A percentile compares a stretch with the other conserved stretches of the same genome.
Evolutionary conservation across 331 rosid genomes (phyloP).

Genomic region (Stylosanthes scabra): DNA sequence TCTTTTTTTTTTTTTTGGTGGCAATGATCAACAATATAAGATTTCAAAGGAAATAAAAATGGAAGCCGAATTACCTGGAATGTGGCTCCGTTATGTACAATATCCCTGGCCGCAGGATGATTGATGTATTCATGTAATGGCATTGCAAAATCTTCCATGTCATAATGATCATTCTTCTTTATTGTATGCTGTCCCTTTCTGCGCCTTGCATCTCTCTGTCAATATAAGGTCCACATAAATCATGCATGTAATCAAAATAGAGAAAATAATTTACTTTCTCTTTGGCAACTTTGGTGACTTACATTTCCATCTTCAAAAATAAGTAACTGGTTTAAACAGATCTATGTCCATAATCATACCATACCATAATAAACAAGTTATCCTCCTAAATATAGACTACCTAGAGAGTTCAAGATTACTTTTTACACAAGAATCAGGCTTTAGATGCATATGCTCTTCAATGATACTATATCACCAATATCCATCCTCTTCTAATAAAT

Average conservation of each 20-base stretch:
- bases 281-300: constrained; percentile 16
- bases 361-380: constrained; percentile 22
- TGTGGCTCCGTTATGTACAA: constrained; percentile 94
- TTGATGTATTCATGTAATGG: constrained; percentile 81
- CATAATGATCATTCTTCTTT: constrained; percentile 59
- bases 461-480: background rate
- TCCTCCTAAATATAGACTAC: background rate
- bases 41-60: constrained; percentile 3
- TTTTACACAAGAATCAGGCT: constrained; percentile 24
- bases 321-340: constrained; percentile 14
- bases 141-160: constrained; percentile 81
- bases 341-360: constrained; percentile 14
- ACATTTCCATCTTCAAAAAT: constrained; percentile 30
- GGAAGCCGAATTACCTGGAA: constrained; percentile 76
- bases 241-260: constrained; percentile 34
- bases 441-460: constrained; percentile 14
- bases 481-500: constrained; percentile 25
- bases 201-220: constrained; percentile 74
- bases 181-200: constrained; percentile 39
- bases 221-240: constrained; percentile 38
- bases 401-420: constrained; percentile 14
- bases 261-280: constrained; percentile 21
- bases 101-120: constrained; percentile 71
- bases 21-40: background rate
- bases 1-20: background rate